Evolutionary conservation across 768 basidiomycete genomes (phyloP).

Genomic region (Phylloporus sp.): DNA sequence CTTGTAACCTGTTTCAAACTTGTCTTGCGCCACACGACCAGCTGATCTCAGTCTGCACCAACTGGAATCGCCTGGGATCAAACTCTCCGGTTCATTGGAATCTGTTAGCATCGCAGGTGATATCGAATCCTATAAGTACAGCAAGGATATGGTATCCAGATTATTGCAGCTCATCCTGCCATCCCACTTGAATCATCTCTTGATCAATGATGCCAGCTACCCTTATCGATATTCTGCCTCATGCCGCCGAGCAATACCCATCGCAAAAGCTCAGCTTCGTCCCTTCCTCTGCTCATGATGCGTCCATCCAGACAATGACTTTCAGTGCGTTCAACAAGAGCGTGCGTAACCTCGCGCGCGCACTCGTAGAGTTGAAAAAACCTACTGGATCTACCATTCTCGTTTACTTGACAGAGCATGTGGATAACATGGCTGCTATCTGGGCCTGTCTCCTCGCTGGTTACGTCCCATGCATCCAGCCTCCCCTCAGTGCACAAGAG

Average conservation of each 20-base stretch:
- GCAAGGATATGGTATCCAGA: too few relatives aligned
- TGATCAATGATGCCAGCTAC: conserved; percentile 15
- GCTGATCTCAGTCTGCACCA: too few relatives aligned
- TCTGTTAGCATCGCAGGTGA: not conserved
- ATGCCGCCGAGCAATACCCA: conserved; percentile 19
- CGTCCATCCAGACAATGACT: conserved; percentile 16
- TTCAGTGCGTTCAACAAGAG: conserved; percentile 17
- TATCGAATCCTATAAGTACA: conserved; percentile 8
- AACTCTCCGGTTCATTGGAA: too few relatives aligned
- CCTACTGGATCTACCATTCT: conserved; percentile 21
- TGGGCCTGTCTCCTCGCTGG: conserved; percentile 28
- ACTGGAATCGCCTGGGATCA: too few relatives aligned
- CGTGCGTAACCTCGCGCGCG: conserved; percentile 15
- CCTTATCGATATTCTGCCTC: conserved; percentile 18
- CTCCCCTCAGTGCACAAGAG: conserved; percentile 27
- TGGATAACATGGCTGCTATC: conserved; percentile 28
- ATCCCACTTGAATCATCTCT: not conserved
- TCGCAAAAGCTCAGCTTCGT: conserved; percentile 22
- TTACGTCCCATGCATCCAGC: conserved; percentile 27
- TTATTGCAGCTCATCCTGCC: not conserved
- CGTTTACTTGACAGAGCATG: conserved; percentile 27
- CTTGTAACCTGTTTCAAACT: too few relatives aligned
- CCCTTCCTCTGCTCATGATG: conserved; percentile 24
- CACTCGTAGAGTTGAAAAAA: conserved; percentile 13
- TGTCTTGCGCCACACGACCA: too few relatives aligned